Base-by-base conservation (phyloP, 805 yeast species). In the Starmerella tilneyi region DNA sequence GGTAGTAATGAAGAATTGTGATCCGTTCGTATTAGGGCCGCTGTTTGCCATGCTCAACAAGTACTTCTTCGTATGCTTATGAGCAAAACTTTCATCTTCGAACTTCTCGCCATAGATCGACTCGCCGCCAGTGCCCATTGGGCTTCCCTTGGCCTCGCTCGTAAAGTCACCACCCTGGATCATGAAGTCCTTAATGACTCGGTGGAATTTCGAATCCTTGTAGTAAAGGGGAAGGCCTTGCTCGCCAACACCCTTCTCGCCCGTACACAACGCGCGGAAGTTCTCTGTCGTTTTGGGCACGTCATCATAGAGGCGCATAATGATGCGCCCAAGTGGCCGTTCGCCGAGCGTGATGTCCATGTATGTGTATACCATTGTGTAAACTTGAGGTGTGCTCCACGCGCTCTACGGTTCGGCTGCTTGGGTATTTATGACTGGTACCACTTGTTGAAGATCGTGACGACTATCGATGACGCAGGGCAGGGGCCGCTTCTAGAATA, bases 21-120 rank as follows among this genome's bases (percentile, higher is more conserved):
- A 85, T 1, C 97, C 97, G 60, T 92, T 92, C 40, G 97, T 89
- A 63, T 80, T 78, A 48, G 94, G 86, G 15, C 97, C 97, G 4
- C 96, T 84, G 60, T 89, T 89, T 47, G 98, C 97, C 97, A 89
- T 92, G 7, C 94, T 84, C 56, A 89, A 73, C 55, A 92, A 70
- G 63, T 81, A 88, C 44, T 97, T 97, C 58, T 73, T 73, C 52
- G 79, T 85, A 61, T 89, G 97, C 51, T 72, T 74, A 53, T 75
- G 61, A 40, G 71, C 63, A 63, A 92, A 89, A 64, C 81, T 81
- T 64, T 89, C 98, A 62, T 89, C 98, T 59, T 84, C 94, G 56
- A 82, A 82, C 60, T 81, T 81, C 54, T 80, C 88, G 22, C 92
- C 92, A 58, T 82, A 82, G 51, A 82, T 82, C 29, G 84, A 78